Conservation (phyloP, 164 flowering plant genomes). For the Vitis labrusca region DNA sequence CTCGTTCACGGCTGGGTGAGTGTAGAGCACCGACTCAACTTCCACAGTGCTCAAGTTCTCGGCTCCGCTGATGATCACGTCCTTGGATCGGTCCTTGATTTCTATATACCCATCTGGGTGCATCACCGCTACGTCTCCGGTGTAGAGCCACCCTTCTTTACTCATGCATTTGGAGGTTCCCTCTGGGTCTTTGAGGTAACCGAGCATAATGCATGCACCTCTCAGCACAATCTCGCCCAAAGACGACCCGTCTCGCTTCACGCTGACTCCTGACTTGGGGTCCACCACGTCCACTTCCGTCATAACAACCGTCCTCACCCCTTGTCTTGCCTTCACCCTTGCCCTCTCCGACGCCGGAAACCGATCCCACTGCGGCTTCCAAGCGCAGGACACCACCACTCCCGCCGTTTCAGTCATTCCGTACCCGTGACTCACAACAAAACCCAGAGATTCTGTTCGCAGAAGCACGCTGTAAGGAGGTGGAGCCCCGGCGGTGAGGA, state of each 20-base stretch:
- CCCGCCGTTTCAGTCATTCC: slow-evolving; percentile 61
- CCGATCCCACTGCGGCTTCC: slow-evolving; percentile 51
- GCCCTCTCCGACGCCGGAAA: slow-evolving; percentile 42
- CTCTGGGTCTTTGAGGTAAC: slow-evolving; percentile 38
- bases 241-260: slow-evolving; percentile 33
- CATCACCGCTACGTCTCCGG: slow-evolving; percentile 46
- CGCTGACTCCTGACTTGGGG: slow-evolving; percentile 23
- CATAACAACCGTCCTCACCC: slow-evolving; percentile 30
- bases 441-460: slow-evolving; percentile 41
- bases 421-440: slow-evolving; percentile 47
- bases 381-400: slow-evolving; percentile 36
- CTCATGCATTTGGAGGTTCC: slow-evolving; percentile 22
- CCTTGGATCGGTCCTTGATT: slow-evolving; percentile 28
- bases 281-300: slow-evolving; percentile 40
- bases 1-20: slow-evolving; percentile 20
- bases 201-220: slow-evolving; percentile 39
- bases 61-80: too few relatives aligned
- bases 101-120: slow-evolving; percentile 45
- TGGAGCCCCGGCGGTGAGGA: slow-evolving; percentile 57
- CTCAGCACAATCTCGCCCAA: slow-evolving; percentile 47
- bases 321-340: slow-evolving; percentile 51
- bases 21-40: slow-evolving; percentile 43
- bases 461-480: slow-evolving; percentile 47
- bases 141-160: slow-evolving; percentile 37
- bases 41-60: slow-evolving; percentile 25